Evolutionary conservation across 805 yeast genomes (phyloP).

Genomic region (Candida takata): DNA sequence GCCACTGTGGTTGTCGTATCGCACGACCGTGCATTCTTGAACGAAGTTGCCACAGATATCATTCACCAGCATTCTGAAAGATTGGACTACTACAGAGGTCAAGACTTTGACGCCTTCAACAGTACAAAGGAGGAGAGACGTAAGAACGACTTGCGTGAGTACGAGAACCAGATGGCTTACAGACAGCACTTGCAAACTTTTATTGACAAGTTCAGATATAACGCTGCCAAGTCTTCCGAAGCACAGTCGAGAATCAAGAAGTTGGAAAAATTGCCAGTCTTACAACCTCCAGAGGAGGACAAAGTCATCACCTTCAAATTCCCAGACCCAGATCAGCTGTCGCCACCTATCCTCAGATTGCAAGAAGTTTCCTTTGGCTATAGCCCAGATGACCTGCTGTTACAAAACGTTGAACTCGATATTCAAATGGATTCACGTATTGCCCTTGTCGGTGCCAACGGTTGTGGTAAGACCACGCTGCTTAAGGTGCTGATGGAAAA

Average conservation of each 20-base stretch:
- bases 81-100: conserved; percentile 89
- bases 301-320: conserved; percentile 77
- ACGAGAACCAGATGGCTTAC: conserved; percentile 95
- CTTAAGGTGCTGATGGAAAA: conserved; percentile 80
- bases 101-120: conserved; percentile 89
- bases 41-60: conserved; percentile 97
- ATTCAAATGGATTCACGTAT: conserved; percentile 92
- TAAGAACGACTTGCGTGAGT: conserved; percentile 88
- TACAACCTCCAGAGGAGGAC: conserved; percentile 94
- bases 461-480: conserved; percentile 97
- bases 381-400: conserved; percentile 51
- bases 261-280: conserved; percentile 84
- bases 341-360: conserved; percentile 90
- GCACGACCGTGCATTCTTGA: conserved; percentile 94
- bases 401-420: conserved; percentile 77
- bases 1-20: conserved; percentile 93
- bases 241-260: conserved; percentile 98
- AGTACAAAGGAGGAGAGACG: conserved; percentile 92
- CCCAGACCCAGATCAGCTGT: conserved; percentile 89
- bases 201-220: conserved; percentile 93
- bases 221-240: conserved; percentile 95
- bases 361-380: conserved; percentile 87
- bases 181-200: conserved; percentile 90
- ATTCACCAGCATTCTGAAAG: conserved; percentile 97
- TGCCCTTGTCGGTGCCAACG: conserved; percentile 97